These are phyloP conservation scores for Paxillus involutus DNA, from an alignment of 768 basidiomycete genomes.

Conservation along the genomic window DNA sequence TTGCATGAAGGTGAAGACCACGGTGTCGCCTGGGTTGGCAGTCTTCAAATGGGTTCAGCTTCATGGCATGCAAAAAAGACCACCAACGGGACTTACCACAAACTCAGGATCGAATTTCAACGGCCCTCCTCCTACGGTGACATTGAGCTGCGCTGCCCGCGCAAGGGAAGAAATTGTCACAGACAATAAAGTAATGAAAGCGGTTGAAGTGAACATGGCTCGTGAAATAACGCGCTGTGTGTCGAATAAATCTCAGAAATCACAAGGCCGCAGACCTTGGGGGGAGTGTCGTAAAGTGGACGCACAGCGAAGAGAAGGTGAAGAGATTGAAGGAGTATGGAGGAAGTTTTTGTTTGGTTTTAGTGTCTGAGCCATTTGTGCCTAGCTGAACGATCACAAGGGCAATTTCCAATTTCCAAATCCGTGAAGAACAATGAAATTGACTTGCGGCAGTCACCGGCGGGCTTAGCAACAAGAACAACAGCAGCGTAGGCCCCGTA, in stretches of 20 bases:
- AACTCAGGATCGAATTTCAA: constrained; percentile 8
- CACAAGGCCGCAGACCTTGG: constrained; percentile 6
- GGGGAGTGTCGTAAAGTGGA: background rate
- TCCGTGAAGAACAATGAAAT: too few relatives aligned
- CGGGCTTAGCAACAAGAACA: too few relatives aligned
- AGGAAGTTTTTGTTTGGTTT: background rate
- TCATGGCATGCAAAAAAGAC: background rate
- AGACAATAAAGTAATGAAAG: background rate
- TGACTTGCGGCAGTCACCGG: too few relatives aligned
- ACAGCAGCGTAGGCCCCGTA: too few relatives aligned
- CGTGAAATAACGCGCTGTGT: background rate
- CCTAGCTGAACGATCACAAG: background rate
- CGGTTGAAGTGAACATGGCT: background rate
- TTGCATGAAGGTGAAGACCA: constrained; percentile 52
- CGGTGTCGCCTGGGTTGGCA: constrained; percentile 45
- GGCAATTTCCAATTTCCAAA: too few relatives aligned
- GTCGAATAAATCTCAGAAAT: background rate
- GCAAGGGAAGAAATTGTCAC: constrained; percentile 4
- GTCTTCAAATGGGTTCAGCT: constrained; percentile 29
- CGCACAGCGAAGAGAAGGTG: constrained; percentile 7
- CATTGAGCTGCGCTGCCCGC: constrained; percentile 10
- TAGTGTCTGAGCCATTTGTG: background rate
- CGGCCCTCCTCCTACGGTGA: constrained; percentile 15
- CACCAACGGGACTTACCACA: constrained; percentile 21
- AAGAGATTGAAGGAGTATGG: background rate